Base-by-base conservation (phyloP, 2,329 filamentous ascomycete species). In the Fusarium bactridioides region DNA sequence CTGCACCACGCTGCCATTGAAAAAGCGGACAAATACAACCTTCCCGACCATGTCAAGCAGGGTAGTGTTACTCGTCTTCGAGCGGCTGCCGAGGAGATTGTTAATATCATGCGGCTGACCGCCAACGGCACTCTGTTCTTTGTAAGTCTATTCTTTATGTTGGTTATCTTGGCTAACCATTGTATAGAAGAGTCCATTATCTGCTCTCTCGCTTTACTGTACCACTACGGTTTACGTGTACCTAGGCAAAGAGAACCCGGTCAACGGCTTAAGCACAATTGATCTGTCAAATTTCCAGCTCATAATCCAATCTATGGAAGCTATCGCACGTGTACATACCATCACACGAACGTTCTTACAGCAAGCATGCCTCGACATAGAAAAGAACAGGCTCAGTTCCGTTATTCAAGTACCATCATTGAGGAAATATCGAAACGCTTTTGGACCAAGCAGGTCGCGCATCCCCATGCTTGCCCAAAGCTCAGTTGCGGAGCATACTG, bases 1-100 rank as follows among this genome's bases (percentile, higher is more conserved):
- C 85, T 98, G 10, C 95, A 98, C 78, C 94, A 97, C 80, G 93
- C 94, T 3, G 94, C 95, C 4, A 91, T 96, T 13, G 94, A 95
- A 81, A 95, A 93, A 78, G 92, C 92, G 2, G 92, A 94, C 61
- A 91, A 91, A 76, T 87, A 95, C 78, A 86, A 88, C 5, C 82
- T 97, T 59, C 87, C 91, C 0, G 84, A 87, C 3, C 85, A 87
- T 35, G 87, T 96, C 33, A 90, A 90, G 63, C 88, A 90, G 19
- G 88, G 91, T 62, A 95, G 93, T 77, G 90, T 93, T 73, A 86
- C 90, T 33, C 88, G 94, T 58, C 91, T 94, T 72, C 88, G 92
- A 53, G 91, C 93, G 35, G 92, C 95, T 18, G 94, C 95, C 0
- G 91, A 93, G 55, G 94, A 97, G 78, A 93, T 97, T 66, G 90